Conservation (phyloP, 2,329 filamentous ascomycete genomes). For the Akanthomyces lecanii region DNA sequence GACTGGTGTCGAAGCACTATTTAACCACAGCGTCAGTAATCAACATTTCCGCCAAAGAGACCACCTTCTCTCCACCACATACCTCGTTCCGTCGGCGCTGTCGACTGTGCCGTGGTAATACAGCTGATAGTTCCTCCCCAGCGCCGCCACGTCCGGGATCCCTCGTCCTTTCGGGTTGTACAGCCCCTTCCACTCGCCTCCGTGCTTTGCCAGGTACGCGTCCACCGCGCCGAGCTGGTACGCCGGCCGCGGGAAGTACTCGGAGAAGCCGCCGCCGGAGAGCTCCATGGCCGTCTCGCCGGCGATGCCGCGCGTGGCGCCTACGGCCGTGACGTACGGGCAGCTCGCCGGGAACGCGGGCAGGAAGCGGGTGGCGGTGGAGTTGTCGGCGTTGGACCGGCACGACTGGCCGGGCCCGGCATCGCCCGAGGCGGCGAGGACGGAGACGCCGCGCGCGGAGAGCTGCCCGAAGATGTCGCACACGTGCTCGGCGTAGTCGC, state of each 20-base stretch:
- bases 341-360: conserved; percentile 38
- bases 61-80: not conserved
- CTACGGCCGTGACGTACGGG: conserved; percentile 60
- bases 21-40: not conserved
- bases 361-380: conserved; percentile 28
- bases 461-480: conserved; percentile 60
- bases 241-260: conserved; percentile 39
- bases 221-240: conserved; percentile 45
- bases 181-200: conserved; percentile 46
- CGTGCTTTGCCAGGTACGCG: conserved; percentile 40
- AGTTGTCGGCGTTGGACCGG: conserved; percentile 30
- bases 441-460: conserved; percentile 60
- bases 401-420: conserved; percentile 34
- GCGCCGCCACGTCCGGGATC: conserved; percentile 59
- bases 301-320: conserved; percentile 45
- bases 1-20: conserved; percentile 55
- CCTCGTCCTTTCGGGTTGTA: conserved; percentile 48
- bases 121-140: conserved; percentile 36
- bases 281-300: conserved; percentile 53
- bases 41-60: not conserved
- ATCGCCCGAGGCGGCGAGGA: conserved; percentile 64
- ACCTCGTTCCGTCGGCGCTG: conserved; percentile 33
- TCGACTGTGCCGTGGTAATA: conserved; percentile 28
- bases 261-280: conserved; percentile 49
- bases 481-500: conserved; percentile 48